phyloP scores from a whole-genome alignment of 208 protist genomes.

The Endotrypanum monterogeii region DNA sequence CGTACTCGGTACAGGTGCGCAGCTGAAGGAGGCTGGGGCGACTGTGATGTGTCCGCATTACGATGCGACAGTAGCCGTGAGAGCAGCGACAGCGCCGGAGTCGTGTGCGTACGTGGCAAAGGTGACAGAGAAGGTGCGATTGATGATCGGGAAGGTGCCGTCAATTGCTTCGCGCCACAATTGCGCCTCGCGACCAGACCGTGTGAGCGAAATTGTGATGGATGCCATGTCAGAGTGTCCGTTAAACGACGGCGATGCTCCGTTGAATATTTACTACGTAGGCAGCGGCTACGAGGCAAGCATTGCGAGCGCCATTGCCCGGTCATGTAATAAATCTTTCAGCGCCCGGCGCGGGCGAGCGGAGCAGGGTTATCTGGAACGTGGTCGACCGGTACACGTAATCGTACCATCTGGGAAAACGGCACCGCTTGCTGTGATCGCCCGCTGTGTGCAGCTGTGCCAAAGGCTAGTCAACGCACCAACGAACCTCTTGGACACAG shows the following conservation, averaged over 20 bases:
- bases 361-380: slow-evolving; percentile 47
- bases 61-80: slow-evolving; percentile 8
- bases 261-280: slow-evolving; percentile 62
- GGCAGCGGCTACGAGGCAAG: slow-evolving; percentile 42
- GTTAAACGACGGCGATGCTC: slow-evolving; percentile 1
- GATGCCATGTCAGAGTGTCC: slow-evolving; percentile 35
- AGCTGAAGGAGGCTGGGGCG: slow-evolving; percentile 23
- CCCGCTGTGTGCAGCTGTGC: slow-evolving; percentile 71
- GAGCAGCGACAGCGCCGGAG: slow-evolving; percentile 19
- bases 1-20: slow-evolving; percentile 47
- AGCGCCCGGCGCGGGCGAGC: slow-evolving; percentile 61
- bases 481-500: slow-evolving; percentile 83
- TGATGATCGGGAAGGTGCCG: slow-evolving; percentile 55
- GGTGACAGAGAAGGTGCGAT: slow-evolving; percentile 22
- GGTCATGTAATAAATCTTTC: slow-evolving; percentile 57
- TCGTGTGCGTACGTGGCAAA: slow-evolving; percentile 26
- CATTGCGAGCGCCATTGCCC: slow-evolving; percentile 55
- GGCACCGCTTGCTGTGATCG: slow-evolving; percentile 25
- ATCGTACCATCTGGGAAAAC: slow-evolving; percentile 37
- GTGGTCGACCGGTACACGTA: slow-evolving; percentile 41
- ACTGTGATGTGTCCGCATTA: slow-evolving; percentile 8
- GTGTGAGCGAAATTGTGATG: slow-evolving; percentile 52
- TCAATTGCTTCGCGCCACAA: slow-evolving; percentile 76
- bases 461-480: slow-evolving; percentile 86
- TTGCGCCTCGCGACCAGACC: slow-evolving; percentile 65